Evolutionary conservation across 305 asterid species (phyloP).

Genomic region (Solanum hybrid): DNA sequence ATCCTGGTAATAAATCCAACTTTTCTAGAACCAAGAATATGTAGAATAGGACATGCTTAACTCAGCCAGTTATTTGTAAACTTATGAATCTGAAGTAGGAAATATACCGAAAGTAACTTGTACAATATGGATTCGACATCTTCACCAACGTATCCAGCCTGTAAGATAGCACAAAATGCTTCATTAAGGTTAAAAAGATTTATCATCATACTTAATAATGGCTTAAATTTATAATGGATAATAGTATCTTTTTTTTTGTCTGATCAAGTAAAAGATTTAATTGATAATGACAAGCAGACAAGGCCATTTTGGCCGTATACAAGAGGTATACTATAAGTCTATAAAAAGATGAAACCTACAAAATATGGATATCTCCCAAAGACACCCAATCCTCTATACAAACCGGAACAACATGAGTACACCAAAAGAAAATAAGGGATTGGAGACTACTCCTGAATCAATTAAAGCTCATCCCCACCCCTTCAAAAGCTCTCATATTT

Average conservation of each 20-base stretch:
- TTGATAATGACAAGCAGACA: background rate
- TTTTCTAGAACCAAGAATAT: background rate
- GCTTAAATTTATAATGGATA: background rate
- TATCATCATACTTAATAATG: background rate
- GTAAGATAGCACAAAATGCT: conserved; percentile 23
- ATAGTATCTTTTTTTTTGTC: background rate
- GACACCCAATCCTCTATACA: background rate
- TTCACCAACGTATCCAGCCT: conserved; percentile 99
- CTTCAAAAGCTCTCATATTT: background rate
- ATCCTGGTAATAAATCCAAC: background rate
- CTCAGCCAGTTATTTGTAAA: background rate
- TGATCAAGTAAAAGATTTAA: background rate
- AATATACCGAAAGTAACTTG: conserved; percentile 64
- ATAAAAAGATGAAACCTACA: background rate
- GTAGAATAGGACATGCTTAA: background rate
- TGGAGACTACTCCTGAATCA: background rate
- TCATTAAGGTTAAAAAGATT: background rate
- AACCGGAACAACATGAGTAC: background rate
- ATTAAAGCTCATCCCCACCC: background rate
- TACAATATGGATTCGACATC: conserved; percentile 92
- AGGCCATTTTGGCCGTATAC: background rate
- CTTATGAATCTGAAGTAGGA: background rate
- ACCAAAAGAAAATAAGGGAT: background rate
- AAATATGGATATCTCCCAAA: background rate
- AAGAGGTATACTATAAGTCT: background rate